Evolutionary conservation across 2,329 filamentous ascomycete species (phyloP).

Genomic region (Fusarium heterosporum): DNA sequence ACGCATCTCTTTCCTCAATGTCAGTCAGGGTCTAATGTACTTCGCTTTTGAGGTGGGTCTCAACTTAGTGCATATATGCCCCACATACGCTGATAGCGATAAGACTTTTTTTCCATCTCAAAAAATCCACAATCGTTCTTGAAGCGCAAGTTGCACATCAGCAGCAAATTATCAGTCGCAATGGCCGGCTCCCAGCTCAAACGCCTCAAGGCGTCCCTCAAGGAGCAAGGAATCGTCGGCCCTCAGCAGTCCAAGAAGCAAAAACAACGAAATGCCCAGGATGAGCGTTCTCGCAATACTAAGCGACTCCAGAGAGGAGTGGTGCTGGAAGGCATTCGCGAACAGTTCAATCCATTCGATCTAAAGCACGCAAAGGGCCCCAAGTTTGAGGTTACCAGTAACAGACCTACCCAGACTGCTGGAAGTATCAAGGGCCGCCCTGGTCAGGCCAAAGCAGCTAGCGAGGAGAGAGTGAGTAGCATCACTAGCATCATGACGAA

Average conservation of each 20-base stretch:
- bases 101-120: slow-evolving; percentile 44
- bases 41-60: neutral
- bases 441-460: slow-evolving; percentile 83
- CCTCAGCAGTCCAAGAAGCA: slow-evolving; percentile 97
- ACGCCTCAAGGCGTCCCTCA: slow-evolving; percentile 89
- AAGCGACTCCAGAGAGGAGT: slow-evolving; percentile 81
- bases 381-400: slow-evolving; percentile 87
- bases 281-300: slow-evolving; percentile 72
- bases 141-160: slow-evolving; percentile 26
- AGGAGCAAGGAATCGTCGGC: slow-evolving; percentile 88
- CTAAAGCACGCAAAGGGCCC: slow-evolving; percentile 83
- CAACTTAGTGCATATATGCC: neutral
- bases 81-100: slow-evolving; percentile 45
- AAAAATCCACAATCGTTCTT: slow-evolving; percentile 38
- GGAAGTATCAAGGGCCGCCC: slow-evolving; percentile 78
- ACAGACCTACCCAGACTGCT: slow-evolving; percentile 65
- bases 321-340: slow-evolving; percentile 86
- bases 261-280: slow-evolving; percentile 78
- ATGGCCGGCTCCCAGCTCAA: slow-evolving; percentile 99
- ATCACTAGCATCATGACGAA: neutral
- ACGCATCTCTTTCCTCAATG: too few relatives aligned
- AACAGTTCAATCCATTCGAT: slow-evolving; percentile 98
- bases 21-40: too few relatives aligned
- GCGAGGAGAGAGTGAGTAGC: slow-evolving; percentile 80
- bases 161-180: slow-evolving; percentile 44